These are phyloP conservation scores for Hanseniaspora lachancei DNA, from an alignment of 805 yeast genomes.

Conservation along the genomic window DNA sequence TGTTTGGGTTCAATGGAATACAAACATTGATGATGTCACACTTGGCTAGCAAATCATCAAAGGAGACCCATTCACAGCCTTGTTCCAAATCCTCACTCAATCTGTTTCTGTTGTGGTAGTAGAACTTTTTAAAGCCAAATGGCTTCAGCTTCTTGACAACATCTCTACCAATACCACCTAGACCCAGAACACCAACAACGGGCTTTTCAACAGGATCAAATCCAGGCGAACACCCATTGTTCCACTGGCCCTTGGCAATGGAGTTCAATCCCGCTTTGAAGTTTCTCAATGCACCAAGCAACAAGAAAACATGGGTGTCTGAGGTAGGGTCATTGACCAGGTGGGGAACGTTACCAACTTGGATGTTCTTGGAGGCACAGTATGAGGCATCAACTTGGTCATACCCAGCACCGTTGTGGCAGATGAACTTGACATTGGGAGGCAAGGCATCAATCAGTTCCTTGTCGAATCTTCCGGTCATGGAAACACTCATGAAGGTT, in stretches of 20 bases:
- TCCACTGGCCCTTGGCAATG: slow-evolving; percentile 53
- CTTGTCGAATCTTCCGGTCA: slow-evolving; percentile 53
- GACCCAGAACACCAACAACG: slow-evolving; percentile 65
- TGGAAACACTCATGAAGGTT: slow-evolving; percentile 38
- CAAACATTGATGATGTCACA: slow-evolving; percentile 64
- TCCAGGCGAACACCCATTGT: slow-evolving; percentile 43
- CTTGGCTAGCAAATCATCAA: slow-evolving; percentile 50
- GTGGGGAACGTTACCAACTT: slow-evolving; percentile 53
- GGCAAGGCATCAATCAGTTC: slow-evolving; percentile 49
- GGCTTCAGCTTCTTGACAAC: slow-evolving; percentile 59
- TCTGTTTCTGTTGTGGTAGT: slow-evolving; percentile 58
- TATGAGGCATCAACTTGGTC: slow-evolving; percentile 54
- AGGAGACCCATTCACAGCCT: slow-evolving; percentile 56
- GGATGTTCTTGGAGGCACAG: slow-evolving; percentile 40
- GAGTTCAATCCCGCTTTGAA: slow-evolving; percentile 47
- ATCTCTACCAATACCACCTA: slow-evolving; percentile 85
- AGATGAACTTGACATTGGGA: slow-evolving; percentile 35
- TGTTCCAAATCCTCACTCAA: slow-evolving; percentile 50
- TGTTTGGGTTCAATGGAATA: slow-evolving; percentile 60
- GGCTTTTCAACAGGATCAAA: slow-evolving; percentile 59
- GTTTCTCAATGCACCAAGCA: slow-evolving; percentile 53
- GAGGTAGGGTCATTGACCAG: slow-evolving; percentile 64
- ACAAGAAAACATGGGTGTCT: slow-evolving; percentile 50
- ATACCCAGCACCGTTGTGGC: slow-evolving; percentile 65
- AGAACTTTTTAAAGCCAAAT: slow-evolving; percentile 58